phyloP scores from a whole-genome alignment of 2,329 filamentous ascomycete species.

The Apiospora pterosperma region DNA sequence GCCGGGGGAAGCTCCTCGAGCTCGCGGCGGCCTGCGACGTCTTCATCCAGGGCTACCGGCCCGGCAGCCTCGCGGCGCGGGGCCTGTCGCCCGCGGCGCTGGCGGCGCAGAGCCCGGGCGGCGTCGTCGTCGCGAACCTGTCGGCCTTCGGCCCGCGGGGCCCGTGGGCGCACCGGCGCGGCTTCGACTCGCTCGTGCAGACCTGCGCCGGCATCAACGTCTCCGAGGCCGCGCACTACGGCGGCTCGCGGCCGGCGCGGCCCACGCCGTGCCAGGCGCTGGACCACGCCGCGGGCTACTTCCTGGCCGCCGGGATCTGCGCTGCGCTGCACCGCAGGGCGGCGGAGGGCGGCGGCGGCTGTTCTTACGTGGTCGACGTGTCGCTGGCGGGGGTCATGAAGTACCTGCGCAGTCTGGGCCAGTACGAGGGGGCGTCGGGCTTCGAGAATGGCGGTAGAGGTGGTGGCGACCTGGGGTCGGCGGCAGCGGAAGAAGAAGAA shows the following conservation, averaged over 20 bases:
- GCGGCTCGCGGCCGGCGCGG: slow-evolving; percentile 29
- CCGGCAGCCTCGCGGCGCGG: slow-evolving; percentile 40
- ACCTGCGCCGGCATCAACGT: slow-evolving; percentile 54
- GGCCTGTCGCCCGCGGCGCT: slow-evolving; percentile 34
- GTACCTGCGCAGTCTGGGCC: slow-evolving; percentile 53
- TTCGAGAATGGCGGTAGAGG: slow-evolving; percentile 33
- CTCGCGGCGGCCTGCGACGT: slow-evolving; percentile 36
- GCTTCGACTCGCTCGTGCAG: slow-evolving; percentile 50
- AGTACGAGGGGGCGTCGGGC: slow-evolving; percentile 39
- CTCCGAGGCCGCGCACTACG: slow-evolving; percentile 47
- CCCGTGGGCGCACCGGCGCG: slow-evolving; percentile 32
- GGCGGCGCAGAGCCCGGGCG: slow-evolving; percentile 33
- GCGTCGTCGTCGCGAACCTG: slow-evolving; percentile 46
- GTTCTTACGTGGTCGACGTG: slow-evolving; percentile 48
- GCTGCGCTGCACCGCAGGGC: slow-evolving; percentile 47
- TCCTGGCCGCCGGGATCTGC: slow-evolving; percentile 50
- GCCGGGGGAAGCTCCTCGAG: slow-evolving; percentile 19
- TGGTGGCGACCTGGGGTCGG: neutral
- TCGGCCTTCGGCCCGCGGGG: slow-evolving; percentile 49
- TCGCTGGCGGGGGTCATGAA: slow-evolving; percentile 54
- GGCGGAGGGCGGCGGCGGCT: slow-evolving; percentile 39
- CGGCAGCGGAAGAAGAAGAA: slow-evolving; percentile 18
- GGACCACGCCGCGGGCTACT: slow-evolving; percentile 53
- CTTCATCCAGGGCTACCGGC: slow-evolving; percentile 44
- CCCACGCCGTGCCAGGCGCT: slow-evolving; percentile 51